Percentiles rank a stretch among this genome's conserved stretches.
These are phyloP conservation scores for Clarireedia paspali DNA, from an alignment of 2,329 filamentous ascomycete genomes.

Conservation along the genomic window DNA sequence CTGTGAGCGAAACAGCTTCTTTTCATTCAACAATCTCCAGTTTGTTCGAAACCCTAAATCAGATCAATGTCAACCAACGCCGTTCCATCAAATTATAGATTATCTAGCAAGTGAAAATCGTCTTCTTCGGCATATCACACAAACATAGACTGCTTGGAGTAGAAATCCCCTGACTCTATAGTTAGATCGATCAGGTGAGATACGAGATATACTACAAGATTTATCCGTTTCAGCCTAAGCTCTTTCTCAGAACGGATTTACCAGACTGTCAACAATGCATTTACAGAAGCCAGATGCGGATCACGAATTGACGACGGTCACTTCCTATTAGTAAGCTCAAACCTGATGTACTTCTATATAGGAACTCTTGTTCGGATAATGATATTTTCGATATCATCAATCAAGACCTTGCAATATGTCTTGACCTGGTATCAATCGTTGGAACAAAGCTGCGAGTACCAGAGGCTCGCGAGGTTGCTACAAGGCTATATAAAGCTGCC, in stretches of 20 bases:
- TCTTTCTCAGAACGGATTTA: slow-evolving; percentile 14
- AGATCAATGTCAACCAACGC: slow-evolving; percentile 13
- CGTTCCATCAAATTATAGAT: slow-evolving; percentile 15
- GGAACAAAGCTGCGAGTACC: slow-evolving; percentile 3
- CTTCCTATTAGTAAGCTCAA: slow-evolving; percentile 2
- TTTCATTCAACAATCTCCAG: slow-evolving; percentile 14
- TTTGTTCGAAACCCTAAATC: slow-evolving; percentile 14
- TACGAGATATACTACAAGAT: slow-evolving; percentile 15
- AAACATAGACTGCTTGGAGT: slow-evolving; percentile 16
- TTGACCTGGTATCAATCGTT: slow-evolving; percentile 1
- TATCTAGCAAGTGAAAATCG: slow-evolving; percentile 12
- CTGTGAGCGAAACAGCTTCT: slow-evolving; percentile 12
- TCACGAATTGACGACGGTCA: slow-evolving; percentile 8
- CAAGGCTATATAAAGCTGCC: background rate
- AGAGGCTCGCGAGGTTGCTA: slow-evolving; percentile 1
- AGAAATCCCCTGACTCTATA: slow-evolving; percentile 15
- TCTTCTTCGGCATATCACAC: slow-evolving; percentile 13
- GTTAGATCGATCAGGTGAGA: slow-evolving; percentile 15
- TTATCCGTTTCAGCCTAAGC: slow-evolving; percentile 13
- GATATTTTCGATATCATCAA: background rate
- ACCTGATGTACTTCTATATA: slow-evolving; percentile 8
- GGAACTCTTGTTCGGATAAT: slow-evolving; percentile 1
- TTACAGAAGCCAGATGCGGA: slow-evolving; percentile 14
- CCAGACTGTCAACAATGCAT: slow-evolving; percentile 15
- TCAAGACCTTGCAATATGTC: slow-evolving; percentile 1